Percentiles rank a stretch among this genome's conserved stretches.
These are phyloP conservation scores for Puccinia novopanici DNA, from an alignment of 1,284 basidiomycete genomes.

Conservation along the genomic window DNA sequence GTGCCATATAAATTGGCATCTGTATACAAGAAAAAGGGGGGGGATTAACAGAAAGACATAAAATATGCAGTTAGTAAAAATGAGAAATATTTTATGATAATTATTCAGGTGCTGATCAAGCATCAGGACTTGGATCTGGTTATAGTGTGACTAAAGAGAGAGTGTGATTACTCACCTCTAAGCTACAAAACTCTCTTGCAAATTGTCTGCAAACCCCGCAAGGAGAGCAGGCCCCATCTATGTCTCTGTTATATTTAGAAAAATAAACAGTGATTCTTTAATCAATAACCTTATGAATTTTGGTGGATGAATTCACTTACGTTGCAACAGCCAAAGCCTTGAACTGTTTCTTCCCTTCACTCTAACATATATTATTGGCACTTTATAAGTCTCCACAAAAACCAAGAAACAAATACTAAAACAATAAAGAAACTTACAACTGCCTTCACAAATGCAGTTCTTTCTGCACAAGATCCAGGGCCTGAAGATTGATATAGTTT, in stretches of 20 bases:
- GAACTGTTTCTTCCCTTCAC: conserved; percentile 45
- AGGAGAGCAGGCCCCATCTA: conserved; percentile 45
- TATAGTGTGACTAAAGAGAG: neutral
- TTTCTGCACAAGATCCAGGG: conserved; percentile 49
- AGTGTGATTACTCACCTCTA: conserved; percentile 42
- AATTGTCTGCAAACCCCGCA: conserved; percentile 51
- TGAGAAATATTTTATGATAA: too few species aligned
- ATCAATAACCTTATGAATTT: neutral
- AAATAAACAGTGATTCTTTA: neutral
- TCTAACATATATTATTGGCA: too few species aligned
- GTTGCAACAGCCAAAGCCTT: conserved; percentile 49
- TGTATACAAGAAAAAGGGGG: neutral
- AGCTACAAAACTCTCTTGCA: conserved; percentile 47
- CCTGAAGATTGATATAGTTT: conserved; percentile 1
- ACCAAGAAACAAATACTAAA: too few species aligned
- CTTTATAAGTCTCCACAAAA: too few species aligned
- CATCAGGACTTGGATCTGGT: too few species aligned
- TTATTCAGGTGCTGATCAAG: too few species aligned
- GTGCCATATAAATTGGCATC: conserved; percentile 49
- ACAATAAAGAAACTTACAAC: conserved; percentile 19
- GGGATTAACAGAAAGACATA: too few species aligned
- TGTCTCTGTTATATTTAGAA: conserved; percentile 29
- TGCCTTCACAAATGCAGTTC: conserved; percentile 50
- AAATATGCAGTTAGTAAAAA: neutral
- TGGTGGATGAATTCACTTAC: neutral